Conservation (phyloP, 208 protist genomes). For the Trichomonas tenax region DNA sequence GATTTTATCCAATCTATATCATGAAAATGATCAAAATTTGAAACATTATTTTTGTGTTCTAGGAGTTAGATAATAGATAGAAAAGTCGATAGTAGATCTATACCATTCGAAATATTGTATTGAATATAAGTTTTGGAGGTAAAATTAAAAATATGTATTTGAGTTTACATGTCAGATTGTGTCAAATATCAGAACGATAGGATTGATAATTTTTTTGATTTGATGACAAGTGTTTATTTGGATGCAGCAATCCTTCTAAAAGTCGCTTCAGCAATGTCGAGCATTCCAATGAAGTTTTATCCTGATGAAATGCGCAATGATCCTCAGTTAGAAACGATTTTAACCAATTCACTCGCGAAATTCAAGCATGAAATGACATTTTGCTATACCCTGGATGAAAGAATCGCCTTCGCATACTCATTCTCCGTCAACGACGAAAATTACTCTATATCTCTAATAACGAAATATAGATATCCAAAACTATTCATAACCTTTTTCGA, state of each 20-base stretch:
- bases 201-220: too few species aligned
- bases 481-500: neutral
- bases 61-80: too few species aligned
- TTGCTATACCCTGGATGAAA: neutral
- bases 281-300: neutral
- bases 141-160: too few species aligned
- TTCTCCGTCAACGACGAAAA: neutral
- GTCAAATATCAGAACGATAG: too few species aligned
- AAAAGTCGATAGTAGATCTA: too few species aligned
- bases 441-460: neutral
- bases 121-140: too few species aligned
- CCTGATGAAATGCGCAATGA: neutral
- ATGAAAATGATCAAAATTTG: too few species aligned
- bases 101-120: too few species aligned
- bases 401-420: neutral
- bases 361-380: neutral
- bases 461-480: neutral
- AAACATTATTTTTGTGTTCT: too few species aligned
- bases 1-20: too few species aligned
- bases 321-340: neutral
- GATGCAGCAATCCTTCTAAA: neutral
- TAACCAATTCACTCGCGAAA: neutral
- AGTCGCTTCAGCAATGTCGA: neutral
- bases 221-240: neutral
- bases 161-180: too few species aligned